phyloP scores from a whole-genome alignment of 257 asterid species.

The Leonotis leonurus region DNA sequence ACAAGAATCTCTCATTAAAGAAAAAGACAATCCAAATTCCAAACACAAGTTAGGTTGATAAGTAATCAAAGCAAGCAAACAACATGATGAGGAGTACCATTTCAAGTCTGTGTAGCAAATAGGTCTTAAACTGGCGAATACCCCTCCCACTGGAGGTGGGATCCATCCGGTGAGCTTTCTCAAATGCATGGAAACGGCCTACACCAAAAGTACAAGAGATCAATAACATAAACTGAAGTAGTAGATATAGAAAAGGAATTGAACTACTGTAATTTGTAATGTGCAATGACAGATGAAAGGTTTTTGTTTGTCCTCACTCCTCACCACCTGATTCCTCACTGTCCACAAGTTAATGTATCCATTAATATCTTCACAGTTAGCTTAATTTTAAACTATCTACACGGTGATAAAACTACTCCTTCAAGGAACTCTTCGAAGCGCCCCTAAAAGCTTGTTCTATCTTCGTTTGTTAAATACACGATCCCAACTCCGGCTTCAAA shows the following conservation, averaged over 20 bases:
- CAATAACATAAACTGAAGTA: neutral
- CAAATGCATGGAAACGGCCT: slow-evolving; percentile 98
- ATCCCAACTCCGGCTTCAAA: no score
- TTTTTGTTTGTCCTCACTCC: no score
- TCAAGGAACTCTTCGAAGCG: no score
- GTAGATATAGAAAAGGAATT: no score
- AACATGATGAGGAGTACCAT: slow-evolving; percentile 37
- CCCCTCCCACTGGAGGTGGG: slow-evolving; percentile 84
- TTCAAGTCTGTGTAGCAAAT: slow-evolving; percentile 75
- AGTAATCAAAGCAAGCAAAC: slow-evolving; percentile 15
- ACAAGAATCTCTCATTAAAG: neutral
- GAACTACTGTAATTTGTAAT: no score
- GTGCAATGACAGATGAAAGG: no score
- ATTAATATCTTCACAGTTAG: neutral
- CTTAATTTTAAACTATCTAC: neutral
- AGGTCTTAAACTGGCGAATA: slow-evolving; percentile 94
- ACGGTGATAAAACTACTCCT: neutral
- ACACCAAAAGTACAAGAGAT: slow-evolving; percentile 12
- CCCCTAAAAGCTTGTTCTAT: no score
- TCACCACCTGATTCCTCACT: no score
- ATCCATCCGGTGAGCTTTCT: slow-evolving; percentile 91
- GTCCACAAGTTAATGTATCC: neutral
- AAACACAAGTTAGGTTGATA: slow-evolving; percentile 4
- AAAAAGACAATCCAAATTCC: neutral
- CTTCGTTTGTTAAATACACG: no score